A percentile compares a stretch with the other conserved stretches of the same genome.
phyloP scores from a whole-genome alignment of 208 protist species.

The Leishmania mexicana region DNA sequence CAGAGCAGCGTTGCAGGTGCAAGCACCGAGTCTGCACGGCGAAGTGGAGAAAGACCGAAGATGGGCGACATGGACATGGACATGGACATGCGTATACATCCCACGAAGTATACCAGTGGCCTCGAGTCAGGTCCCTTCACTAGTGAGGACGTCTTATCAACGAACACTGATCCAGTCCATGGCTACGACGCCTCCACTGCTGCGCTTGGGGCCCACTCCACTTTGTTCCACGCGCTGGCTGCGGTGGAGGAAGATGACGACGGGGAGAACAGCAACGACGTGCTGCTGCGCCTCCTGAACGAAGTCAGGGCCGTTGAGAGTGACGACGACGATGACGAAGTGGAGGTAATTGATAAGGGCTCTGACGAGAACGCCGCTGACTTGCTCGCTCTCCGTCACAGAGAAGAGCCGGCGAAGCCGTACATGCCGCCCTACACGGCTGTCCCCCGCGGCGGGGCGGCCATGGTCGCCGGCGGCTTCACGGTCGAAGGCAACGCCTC shows the following conservation, averaged over 20 bases:
- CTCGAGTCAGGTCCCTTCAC: constrained; percentile 4
- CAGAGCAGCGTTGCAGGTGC: not conserved
- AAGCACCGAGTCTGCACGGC: no score
- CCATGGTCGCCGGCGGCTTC: constrained; percentile 35
- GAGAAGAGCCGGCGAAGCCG: constrained; percentile 12
- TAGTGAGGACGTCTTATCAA: constrained; percentile 28
- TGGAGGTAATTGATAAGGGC: constrained; percentile 20
- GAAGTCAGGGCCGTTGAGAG: constrained; percentile 42
- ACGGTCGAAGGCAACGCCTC: constrained; percentile 51
- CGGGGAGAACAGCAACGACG: constrained; percentile 34
- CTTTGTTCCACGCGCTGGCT: constrained; percentile 21
- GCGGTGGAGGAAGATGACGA: constrained; percentile 25
- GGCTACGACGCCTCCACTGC: constrained; percentile 5
- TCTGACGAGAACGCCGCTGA: constrained; percentile 31
- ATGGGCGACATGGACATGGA: constrained; percentile 15
- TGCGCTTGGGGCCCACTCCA: constrained; percentile 12
- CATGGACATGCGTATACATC: constrained; percentile 4
- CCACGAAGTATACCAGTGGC: constrained; percentile 9
- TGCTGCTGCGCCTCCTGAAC: constrained; percentile 53
- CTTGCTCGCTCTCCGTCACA: constrained; percentile 12
- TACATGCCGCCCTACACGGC: constrained; percentile 11
- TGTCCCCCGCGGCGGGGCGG: not conserved
- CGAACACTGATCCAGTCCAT: constrained; percentile 12
- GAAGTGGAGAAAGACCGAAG: not conserved
- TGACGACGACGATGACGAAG: constrained; percentile 17